phyloP scores from a whole-genome alignment of 2,329 filamentous ascomycete genomes.

The Pseudocercospora musae region DNA sequence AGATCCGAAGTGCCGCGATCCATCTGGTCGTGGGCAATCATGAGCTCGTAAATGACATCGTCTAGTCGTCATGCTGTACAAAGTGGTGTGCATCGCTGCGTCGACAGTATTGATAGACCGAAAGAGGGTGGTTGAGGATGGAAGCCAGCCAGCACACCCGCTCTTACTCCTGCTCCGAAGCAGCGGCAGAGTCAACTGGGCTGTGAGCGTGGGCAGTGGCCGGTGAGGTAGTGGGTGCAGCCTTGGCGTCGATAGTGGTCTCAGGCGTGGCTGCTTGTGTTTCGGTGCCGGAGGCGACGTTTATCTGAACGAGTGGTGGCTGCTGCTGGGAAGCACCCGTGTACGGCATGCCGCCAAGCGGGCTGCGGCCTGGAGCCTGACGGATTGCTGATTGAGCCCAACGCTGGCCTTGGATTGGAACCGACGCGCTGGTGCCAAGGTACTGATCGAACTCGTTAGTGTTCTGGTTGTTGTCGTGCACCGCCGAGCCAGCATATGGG shows the following conservation, averaged over 20 bases:
- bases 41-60: slow-evolving; percentile 26
- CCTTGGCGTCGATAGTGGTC: slow-evolving; percentile 23
- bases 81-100: slow-evolving; percentile 14
- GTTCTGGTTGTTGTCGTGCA: slow-evolving; percentile 24
- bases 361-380: slow-evolving; percentile 23
- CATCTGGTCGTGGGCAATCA: slow-evolving; percentile 24
- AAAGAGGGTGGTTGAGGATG: slow-evolving; percentile 5
- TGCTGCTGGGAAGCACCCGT: slow-evolving; percentile 22
- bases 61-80: slow-evolving; percentile 29
- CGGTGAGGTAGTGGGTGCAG: slow-evolving; percentile 20
- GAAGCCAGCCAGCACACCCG: background rate
- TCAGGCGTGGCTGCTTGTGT: slow-evolving; percentile 18
- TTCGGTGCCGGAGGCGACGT: slow-evolving; percentile 21
- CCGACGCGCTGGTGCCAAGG: slow-evolving; percentile 31
- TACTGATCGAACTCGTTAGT: slow-evolving; percentile 39
- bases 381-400: slow-evolving; percentile 35
- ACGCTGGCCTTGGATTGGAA: slow-evolving; percentile 36
- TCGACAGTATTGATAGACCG: slow-evolving; percentile 25
- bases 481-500: slow-evolving; percentile 26
- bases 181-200: slow-evolving; percentile 28
- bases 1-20: slow-evolving; percentile 17
- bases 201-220: slow-evolving; percentile 23
- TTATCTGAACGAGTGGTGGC: slow-evolving; percentile 25
- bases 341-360: slow-evolving; percentile 28
- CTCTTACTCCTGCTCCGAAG: slow-evolving; percentile 28